phyloP scores from a whole-genome alignment of 352 stramenopile genomes.

The Phytophthora fragariae region DNA sequence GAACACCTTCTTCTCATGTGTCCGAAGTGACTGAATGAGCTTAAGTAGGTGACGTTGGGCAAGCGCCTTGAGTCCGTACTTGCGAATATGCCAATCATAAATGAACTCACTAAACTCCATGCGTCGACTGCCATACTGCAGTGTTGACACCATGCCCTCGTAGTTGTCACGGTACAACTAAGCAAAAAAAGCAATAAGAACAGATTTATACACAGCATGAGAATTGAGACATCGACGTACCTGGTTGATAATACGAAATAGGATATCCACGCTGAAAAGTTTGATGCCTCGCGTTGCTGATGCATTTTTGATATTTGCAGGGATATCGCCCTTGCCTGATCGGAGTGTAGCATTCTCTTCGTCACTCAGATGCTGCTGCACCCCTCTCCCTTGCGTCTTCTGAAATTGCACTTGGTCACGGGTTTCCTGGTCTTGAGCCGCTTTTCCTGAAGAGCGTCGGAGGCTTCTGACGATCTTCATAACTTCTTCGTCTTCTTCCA shows the following conservation, averaged over 20 bases:
- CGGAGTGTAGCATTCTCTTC: slow-evolving; percentile 27
- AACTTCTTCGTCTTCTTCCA: slow-evolving; percentile 55
- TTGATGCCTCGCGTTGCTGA: slow-evolving; percentile 53
- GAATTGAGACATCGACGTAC: slow-evolving; percentile 13
- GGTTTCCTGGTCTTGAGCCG: slow-evolving; percentile 17
- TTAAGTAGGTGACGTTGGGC: slow-evolving; percentile 81
- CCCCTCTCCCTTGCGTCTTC: slow-evolving; percentile 16
- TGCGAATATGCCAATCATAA: slow-evolving; percentile 87
- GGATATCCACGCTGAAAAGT: slow-evolving; percentile 67
- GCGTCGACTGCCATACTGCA: slow-evolving; percentile 77
- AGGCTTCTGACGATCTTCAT: slow-evolving; percentile 36
- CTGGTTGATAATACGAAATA: slow-evolving; percentile 70
- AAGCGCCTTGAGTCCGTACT: slow-evolving; percentile 78
- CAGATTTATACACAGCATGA: not conserved
- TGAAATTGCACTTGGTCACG: slow-evolving; percentile 17
- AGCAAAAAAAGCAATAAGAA: not conserved
- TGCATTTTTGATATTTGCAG: slow-evolving; percentile 56
- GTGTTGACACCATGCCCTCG: slow-evolving; percentile 62
- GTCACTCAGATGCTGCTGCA: slow-evolving; percentile 23
- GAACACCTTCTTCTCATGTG: slow-evolving; percentile 70
- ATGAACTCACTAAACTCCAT: slow-evolving; percentile 88
- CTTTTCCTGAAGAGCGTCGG: slow-evolving; percentile 43
- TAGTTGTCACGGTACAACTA: slow-evolving; percentile 83
- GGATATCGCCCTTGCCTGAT: slow-evolving; percentile 48
- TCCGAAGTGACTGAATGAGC: slow-evolving; percentile 80